Evolutionary conservation across 257 asterid species (phyloP), one percentile per base, ranked within the genome.

Genomic region (Gardenia jasminoides): DNA sequence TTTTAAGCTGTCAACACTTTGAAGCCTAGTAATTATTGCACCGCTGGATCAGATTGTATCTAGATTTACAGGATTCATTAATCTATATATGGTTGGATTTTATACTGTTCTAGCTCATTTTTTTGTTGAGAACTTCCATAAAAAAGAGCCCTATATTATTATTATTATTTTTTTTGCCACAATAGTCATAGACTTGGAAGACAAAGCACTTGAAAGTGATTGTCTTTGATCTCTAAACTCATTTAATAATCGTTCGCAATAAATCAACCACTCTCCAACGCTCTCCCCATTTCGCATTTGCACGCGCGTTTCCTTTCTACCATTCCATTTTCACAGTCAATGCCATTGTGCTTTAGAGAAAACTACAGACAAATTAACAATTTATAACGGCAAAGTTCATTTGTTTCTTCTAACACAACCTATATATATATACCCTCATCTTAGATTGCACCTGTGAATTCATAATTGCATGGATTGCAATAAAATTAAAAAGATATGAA

Each of bases 1-100:
- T 91, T 83, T 91, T 90, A 92, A 89, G 92, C 90, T 90, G 94
- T 88, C 41, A 36, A 36, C 41, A 36, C 41, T 36, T 36, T 36
- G 41, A 36, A 36, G 41, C 3, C 87, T 80, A 71, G 86, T 86
- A 88, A 89, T 92, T 74, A 91, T 93, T 91, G 97, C 97, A 89
- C 89, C 88, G 96, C 95, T 93, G 97, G 97, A 90, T 87, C 87
- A 85, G 96, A 93, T 90, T 87, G 84, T 83, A 73, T 89, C 86
- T 87, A 86, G 93, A 91, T 93, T 88, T 85, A 76, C 86, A 81
- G 83, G 88, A 87, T 89, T 86, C 91, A 84, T 83, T 83, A 81
- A 73, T 81, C 75, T 84, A 68, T 79, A 81, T 85, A 88, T 85
- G 88, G 78, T 86, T 78, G 72, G 80, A 83, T 89, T 88, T 83